Base-by-base conservation (phyloP, 768 basidiomycete species). In the Lactarius deliciosus region DNA sequence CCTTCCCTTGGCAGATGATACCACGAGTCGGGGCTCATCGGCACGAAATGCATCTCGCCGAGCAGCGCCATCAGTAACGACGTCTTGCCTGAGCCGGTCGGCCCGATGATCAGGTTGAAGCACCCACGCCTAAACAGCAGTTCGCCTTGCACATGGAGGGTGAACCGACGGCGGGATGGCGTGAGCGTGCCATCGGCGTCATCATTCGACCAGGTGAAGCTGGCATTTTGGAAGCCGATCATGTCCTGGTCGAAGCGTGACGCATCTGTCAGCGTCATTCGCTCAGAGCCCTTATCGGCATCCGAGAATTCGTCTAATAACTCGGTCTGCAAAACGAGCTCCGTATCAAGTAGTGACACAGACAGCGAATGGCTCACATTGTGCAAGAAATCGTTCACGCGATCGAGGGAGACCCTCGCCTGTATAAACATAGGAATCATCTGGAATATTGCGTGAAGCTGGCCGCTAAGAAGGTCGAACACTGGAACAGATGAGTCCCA, bases 41-140 rank as follows among this genome's bases (percentile, higher is more conserved):
- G 83, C 11, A 81, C 75, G 72, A 85, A 86, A 73, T 89, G 86
- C 86, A 91, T 85, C 75, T 90, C 88, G 34, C 87, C 78, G 74
- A 87, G 79, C 47, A 87, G 74, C 0, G 87, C 87, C 85, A 89
- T 87, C 25, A 88, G 77, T 41, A 88, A 72, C 0, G 85, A 86
- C 0, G 88, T 88, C 76, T 88, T 89, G 7, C 87, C 88, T 5
- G 77, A 76, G 2, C 80, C 80, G 56, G 86, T 87, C 10, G 85
- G 82, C 0, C 87, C 86, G 45, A 87, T 76, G 13, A 88, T 81
- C 59, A 87, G 76, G 68, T 88, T 88, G 60, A 86, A 80, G 64
- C 76, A 70, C 15, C 82, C 81, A 11, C 73, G 79, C 68, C 80
- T 80, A 79, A 90, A 90, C 6, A 79, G 56, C 1, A 89, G 66